phyloP scores from a whole-genome alignment of 352 stramenopile genomes.

The Globisporangium viniferum region DNA sequence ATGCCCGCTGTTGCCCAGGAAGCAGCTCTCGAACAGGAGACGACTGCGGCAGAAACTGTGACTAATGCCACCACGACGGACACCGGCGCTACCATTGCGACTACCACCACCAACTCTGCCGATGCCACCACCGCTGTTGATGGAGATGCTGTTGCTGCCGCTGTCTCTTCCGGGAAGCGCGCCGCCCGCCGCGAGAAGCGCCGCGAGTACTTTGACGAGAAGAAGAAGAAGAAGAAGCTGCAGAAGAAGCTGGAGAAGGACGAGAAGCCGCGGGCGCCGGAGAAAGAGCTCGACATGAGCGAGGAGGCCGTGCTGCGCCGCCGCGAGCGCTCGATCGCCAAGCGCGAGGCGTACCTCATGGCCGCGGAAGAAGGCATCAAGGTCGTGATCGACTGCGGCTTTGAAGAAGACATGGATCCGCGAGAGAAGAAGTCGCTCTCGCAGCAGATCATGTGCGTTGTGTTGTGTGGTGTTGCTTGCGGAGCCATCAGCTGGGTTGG shows the following conservation, averaged over 20 bases:
- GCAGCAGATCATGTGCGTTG: slow-evolving; percentile 92
- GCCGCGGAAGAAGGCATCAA: slow-evolving; percentile 76
- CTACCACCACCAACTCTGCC: neutral
- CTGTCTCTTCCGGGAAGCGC: slow-evolving; percentile 36
- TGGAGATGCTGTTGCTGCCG: slow-evolving; percentile 6
- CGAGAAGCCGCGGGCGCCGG: slow-evolving; percentile 24
- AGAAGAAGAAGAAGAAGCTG: slow-evolving; percentile 86
- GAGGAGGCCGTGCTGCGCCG: slow-evolving; percentile 62
- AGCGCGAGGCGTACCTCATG: slow-evolving; percentile 76
- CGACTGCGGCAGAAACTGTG: neutral
- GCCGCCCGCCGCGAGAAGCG: slow-evolving; percentile 57
- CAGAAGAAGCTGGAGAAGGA: slow-evolving; percentile 46
- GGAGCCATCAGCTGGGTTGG: neutral
- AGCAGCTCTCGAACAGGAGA: neutral
- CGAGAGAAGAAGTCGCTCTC: slow-evolving; percentile 93
- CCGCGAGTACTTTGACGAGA: slow-evolving; percentile 66
- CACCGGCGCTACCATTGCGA: neutral
- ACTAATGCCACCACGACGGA: neutral
- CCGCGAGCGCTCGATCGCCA: slow-evolving; percentile 57
- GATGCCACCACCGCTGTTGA: slow-evolving; percentile 9
- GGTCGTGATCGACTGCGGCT: slow-evolving; percentile 93
- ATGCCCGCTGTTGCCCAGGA: neutral
- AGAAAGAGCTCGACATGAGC: slow-evolving; percentile 77
- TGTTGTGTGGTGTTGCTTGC: neutral
- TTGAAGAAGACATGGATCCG: slow-evolving; percentile 91